Evolutionary conservation across 1,284 basidiomycete species (phyloP).

Genomic region (Ustilago vetiveriae): DNA sequence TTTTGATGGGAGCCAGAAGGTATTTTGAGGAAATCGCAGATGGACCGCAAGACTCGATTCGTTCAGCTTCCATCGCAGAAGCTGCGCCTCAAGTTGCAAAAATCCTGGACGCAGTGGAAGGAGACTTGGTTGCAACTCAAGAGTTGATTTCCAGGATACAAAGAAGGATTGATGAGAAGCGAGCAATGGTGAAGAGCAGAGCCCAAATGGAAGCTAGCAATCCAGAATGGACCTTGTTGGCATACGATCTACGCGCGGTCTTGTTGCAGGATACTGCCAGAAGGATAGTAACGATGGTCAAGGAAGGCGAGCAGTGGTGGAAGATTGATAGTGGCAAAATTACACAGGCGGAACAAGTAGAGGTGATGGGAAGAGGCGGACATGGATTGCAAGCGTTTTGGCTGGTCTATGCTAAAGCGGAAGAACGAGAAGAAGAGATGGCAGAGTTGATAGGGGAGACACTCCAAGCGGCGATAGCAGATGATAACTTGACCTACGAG

Average conservation of each 20-base stretch:
- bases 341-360: slow-evolving; percentile 10
- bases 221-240: slow-evolving; percentile 40
- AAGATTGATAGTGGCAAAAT: slow-evolving; percentile 13
- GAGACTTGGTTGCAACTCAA: slow-evolving; percentile 27
- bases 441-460: slow-evolving; percentile 22
- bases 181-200: slow-evolving; percentile 12
- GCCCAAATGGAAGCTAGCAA: slow-evolving; percentile 31
- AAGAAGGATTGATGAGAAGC: slow-evolving; percentile 28
- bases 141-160: slow-evolving; percentile 20
- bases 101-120: slow-evolving; percentile 20
- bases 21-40: slow-evolving; percentile 39
- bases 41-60: slow-evolving; percentile 12
- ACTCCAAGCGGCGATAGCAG: slow-evolving; percentile 23
- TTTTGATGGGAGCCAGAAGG: slow-evolving; percentile 25
- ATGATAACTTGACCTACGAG: slow-evolving; percentile 48
- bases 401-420: slow-evolving; percentile 26
- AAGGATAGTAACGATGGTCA: slow-evolving; percentile 13
- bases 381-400: slow-evolving; percentile 34
- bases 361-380: slow-evolving; percentile 26
- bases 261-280: slow-evolving; percentile 28
- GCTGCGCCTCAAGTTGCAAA: slow-evolving; percentile 30
- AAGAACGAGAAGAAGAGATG: not conserved
- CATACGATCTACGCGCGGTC: slow-evolving; percentile 40
- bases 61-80: slow-evolving; percentile 21
- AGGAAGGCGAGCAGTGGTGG: slow-evolving; percentile 43